Conservation (phyloP, 2,329 filamentous ascomycete species). For the Hymenoscyphus repandus region DNA sequence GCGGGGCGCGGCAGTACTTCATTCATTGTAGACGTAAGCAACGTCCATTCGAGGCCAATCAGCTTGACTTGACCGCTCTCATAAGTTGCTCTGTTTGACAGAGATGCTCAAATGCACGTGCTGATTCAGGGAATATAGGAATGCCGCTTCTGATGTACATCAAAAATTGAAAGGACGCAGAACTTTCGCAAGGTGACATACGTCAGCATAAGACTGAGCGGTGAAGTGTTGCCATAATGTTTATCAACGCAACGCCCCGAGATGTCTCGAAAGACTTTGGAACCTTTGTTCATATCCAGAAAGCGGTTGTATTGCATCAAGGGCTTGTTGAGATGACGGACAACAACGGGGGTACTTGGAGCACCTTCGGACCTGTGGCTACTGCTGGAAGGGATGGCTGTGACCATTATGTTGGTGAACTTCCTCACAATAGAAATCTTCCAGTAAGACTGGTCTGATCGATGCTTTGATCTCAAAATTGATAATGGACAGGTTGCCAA, state of each 20-base stretch:
- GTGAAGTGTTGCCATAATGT: conserved; percentile 27
- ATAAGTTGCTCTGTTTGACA: conserved; percentile 10
- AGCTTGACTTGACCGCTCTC: conserved; percentile 9
- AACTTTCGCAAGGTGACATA: conserved; percentile 22
- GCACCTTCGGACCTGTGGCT: conserved; percentile 19
- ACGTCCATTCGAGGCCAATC: conserved; percentile 1
- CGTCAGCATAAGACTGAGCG: conserved; percentile 19
- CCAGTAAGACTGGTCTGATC: conserved; percentile 12
- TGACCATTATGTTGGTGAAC: conserved; percentile 23
- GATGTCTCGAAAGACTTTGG: conserved; percentile 26
- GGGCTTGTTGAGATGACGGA: conserved; percentile 28
- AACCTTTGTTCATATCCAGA: conserved; percentile 24
- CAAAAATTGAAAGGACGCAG: conserved; percentile 16
- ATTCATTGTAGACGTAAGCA: not conserved
- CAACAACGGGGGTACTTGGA: conserved; percentile 28
- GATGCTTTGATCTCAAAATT: conserved; percentile 5
- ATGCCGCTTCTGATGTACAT: conserved; percentile 18
- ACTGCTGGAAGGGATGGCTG: conserved; percentile 15
- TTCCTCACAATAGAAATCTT: conserved; percentile 19
- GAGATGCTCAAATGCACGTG: conserved; percentile 17
- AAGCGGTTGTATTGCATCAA: conserved; percentile 21
- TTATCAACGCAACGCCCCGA: conserved; percentile 29
- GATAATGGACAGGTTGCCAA: conserved; percentile 17
- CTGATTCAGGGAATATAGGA: conserved; percentile 12
- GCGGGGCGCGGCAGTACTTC: not conserved